phyloP scores from a whole-genome alignment of 2,329 filamentous ascomycete species.

The Cadophora luteo-olivacea region DNA sequence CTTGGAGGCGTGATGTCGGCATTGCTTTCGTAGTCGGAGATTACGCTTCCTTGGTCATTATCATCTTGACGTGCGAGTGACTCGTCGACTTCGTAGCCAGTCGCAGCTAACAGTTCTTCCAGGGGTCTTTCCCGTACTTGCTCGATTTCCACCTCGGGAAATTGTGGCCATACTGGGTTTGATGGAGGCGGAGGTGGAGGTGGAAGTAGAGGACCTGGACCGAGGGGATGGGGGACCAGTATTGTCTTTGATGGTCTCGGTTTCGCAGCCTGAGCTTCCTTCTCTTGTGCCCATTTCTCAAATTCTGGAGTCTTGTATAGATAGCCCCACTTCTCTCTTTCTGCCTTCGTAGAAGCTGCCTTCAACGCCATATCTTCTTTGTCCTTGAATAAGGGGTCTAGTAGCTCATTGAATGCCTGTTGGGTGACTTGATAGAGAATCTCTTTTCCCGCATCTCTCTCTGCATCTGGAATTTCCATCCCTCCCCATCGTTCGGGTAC shows the following conservation, averaged over 20 bases:
- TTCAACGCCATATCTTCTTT: constrained; percentile 79
- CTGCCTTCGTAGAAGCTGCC: constrained; percentile 65
- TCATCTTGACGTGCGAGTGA: constrained; percentile 1
- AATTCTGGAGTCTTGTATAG: constrained; percentile 54
- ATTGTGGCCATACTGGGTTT: constrained; percentile 29
- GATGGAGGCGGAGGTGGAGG: background rate
- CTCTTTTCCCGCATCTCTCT: constrained; percentile 75
- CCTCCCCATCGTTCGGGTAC: constrained; percentile 78
- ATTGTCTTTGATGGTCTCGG: constrained; percentile 9
- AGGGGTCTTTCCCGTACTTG: constrained; percentile 39
- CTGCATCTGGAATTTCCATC: constrained; percentile 79
- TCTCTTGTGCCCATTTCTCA: constrained; percentile 41
- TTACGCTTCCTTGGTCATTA: background rate
- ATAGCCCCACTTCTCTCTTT: constrained; percentile 63
- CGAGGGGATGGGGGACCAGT: background rate
- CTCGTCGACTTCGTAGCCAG: constrained; percentile 39
- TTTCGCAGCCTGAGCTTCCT: constrained; percentile 28
- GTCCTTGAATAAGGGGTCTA: constrained; percentile 83
- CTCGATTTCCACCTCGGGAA: constrained; percentile 41
- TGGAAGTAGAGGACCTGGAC: too few species aligned
- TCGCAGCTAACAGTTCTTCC: constrained; percentile 38
- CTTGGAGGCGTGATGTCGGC: background rate
- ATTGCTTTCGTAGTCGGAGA: constrained; percentile 33
- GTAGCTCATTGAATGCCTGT: constrained; percentile 89
- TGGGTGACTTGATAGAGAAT: constrained; percentile 91